A percentile compares a stretch with the other conserved stretches of the same genome.
These are phyloP conservation scores for Cynanchum wilfordii DNA, from an alignment of 257 asterid species.

Conservation along the genomic window DNA sequence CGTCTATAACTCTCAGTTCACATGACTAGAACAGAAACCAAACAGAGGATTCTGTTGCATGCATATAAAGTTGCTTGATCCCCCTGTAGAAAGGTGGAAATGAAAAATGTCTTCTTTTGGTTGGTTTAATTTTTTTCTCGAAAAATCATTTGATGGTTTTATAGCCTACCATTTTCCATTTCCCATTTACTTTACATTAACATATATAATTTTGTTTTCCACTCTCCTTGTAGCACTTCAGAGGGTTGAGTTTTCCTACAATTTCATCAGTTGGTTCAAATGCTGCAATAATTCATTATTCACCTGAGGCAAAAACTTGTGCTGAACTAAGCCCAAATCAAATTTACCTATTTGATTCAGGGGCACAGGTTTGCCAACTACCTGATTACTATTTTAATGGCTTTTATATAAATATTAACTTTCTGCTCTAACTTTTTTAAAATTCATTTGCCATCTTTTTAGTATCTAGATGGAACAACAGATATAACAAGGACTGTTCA, in stretches of 20 bases:
- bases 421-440: conserved; percentile 18
- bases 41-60: not conserved
- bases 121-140: not conserved
- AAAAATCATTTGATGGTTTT: not conserved
- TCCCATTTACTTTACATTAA: not conserved
- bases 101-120: not conserved
- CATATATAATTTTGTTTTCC: not conserved
- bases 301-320: conserved; percentile 70
- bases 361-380: conserved; percentile 73
- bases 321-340: conserved; percentile 81
- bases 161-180: conserved; percentile 3
- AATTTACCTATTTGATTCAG: conserved; percentile 89
- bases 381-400: not conserved
- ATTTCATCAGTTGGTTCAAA: conserved; percentile 96
- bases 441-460: conserved; percentile 26
- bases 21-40: not conserved
- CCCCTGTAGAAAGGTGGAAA: not conserved
- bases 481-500: conserved; percentile 96
- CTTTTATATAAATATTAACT: not conserved
- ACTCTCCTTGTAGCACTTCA: conserved; percentile 49
- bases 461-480: conserved; percentile 98
- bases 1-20: not conserved
- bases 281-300: conserved; percentile 87
- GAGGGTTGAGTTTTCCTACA: conserved; percentile 92
- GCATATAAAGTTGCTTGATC: not conserved